phyloP scores from a whole-genome alignment of 495 filamentous ascomycete genomes.

The Penicillium soppii region DNA sequence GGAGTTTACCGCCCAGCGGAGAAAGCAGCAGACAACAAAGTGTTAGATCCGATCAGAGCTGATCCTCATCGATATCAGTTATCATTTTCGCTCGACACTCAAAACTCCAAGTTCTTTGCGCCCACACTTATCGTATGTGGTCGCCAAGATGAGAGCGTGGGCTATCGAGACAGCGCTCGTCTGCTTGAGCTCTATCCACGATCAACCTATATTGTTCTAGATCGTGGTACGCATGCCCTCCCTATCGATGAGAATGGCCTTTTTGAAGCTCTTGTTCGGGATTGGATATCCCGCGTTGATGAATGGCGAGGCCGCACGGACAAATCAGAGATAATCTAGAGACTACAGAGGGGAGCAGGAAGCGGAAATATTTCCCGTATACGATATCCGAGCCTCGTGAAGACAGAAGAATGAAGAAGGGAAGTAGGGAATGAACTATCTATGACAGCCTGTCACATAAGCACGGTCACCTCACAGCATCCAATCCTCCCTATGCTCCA shows the following conservation, averaged over 20 bases:
- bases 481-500: too few relatives aligned
- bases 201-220: constrained; percentile 30
- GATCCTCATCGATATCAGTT: constrained; percentile 29
- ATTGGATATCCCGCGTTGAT: constrained; percentile 26
- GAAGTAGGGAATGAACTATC: too few relatives aligned
- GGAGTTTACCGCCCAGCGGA: constrained; percentile 16
- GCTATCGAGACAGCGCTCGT: constrained; percentile 33
- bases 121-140: constrained; percentile 32
- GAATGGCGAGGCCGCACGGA: constrained; percentile 22
- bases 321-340: background rate
- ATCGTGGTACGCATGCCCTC: constrained; percentile 32
- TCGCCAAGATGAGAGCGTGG: constrained; percentile 27
- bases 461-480: too few relatives aligned
- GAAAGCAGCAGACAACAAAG: constrained; percentile 21
- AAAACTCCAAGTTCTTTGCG: constrained; percentile 24
- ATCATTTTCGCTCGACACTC: constrained; percentile 20
- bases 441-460: too few relatives aligned
- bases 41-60: constrained; percentile 27
- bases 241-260: constrained; percentile 30
- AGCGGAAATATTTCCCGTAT: too few relatives aligned
- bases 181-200: constrained; percentile 33
- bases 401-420: too few relatives aligned
- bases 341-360: too few relatives aligned
- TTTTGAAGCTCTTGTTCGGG: constrained; percentile 32
- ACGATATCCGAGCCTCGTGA: too few relatives aligned